phyloP scores from a whole-genome alignment of 305 asterid genomes.

The Galium porrigens region DNA sequence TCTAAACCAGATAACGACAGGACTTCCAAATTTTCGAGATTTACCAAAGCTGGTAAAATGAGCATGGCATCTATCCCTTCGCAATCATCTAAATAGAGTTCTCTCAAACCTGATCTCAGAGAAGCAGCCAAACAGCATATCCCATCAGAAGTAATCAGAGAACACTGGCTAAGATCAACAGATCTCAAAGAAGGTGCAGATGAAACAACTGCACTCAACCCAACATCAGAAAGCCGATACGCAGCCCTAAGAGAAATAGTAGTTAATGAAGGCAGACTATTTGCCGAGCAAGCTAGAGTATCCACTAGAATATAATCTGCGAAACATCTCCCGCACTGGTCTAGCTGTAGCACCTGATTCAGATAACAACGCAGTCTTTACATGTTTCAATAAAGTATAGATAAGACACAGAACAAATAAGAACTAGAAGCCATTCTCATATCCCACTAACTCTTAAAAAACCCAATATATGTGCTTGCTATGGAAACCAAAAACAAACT shows the following conservation, averaged over 20 bases:
- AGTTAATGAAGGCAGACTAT: conserved; percentile 47
- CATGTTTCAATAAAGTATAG: conserved; percentile 1
- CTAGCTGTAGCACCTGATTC: conserved; percentile 71
- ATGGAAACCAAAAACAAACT: not conserved
- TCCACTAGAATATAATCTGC: conserved; percentile 43
- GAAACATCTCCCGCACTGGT: conserved; percentile 61
- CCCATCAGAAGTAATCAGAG: conserved; percentile 63
- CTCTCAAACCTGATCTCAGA: conserved; percentile 50
- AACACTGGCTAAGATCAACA: conserved; percentile 64
- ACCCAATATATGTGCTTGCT: not conserved
- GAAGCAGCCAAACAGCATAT: conserved; percentile 42
- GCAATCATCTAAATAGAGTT: conserved; percentile 53
- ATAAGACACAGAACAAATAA: not conserved
- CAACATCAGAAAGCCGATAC: conserved; percentile 71
- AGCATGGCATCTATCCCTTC: conserved; percentile 57
- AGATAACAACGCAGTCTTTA: conserved; percentile 18
- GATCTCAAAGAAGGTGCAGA: conserved; percentile 76
- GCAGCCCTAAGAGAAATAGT: conserved; percentile 68
- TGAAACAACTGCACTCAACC: conserved; percentile 44
- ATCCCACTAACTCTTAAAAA: not conserved
- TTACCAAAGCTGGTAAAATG: conserved; percentile 49
- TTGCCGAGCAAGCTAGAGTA: conserved; percentile 46
- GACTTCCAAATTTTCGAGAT: conserved; percentile 66
- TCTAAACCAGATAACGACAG: conserved; percentile 56
- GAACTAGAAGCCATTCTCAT: not conserved